Evolutionary conservation across 805 yeast species (phyloP).

Genomic region (Wickerhamiella galacta): DNA sequence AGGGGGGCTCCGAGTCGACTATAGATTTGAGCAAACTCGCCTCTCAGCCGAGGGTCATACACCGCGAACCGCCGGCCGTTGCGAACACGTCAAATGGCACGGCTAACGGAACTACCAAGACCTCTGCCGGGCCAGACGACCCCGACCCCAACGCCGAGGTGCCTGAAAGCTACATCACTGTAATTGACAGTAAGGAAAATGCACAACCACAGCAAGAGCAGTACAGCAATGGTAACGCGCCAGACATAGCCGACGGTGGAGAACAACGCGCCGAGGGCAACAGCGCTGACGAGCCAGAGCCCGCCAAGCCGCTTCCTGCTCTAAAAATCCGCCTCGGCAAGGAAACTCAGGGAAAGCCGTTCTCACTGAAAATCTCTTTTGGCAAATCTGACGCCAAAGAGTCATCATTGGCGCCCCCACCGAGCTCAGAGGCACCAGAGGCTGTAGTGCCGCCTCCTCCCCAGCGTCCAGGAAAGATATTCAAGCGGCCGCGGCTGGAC

Average conservation of each 20-base stretch:
- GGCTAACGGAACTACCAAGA: background rate
- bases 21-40: conserved; percentile 5
- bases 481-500: conserved; percentile 15
- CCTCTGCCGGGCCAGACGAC: background rate
- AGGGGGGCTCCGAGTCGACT: conserved; percentile 12
- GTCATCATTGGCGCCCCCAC: too few species aligned
- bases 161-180: too few species aligned
- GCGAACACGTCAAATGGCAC: background rate
- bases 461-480: conserved; percentile 5
- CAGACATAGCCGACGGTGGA: background rate
- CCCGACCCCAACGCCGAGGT: background rate
- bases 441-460: conserved; percentile 3
- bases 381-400: too few species aligned
- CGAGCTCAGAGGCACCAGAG: too few species aligned
- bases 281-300: background rate
- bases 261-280: background rate
- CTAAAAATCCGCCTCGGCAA: conserved; percentile 1
- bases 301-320: background rate
- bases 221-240: background rate
- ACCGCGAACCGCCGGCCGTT: background rate
- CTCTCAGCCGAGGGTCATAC: background rate
- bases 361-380: conserved; percentile 12
- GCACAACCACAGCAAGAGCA: background rate
- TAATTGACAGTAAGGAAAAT: too few species aligned
- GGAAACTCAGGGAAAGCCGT: conserved; percentile 1